Evolutionary conservation across 345 rosid genomes (phyloP), one percentile per base, ranked within the genome.

Genomic region (Isatis tinctoria): DNA sequence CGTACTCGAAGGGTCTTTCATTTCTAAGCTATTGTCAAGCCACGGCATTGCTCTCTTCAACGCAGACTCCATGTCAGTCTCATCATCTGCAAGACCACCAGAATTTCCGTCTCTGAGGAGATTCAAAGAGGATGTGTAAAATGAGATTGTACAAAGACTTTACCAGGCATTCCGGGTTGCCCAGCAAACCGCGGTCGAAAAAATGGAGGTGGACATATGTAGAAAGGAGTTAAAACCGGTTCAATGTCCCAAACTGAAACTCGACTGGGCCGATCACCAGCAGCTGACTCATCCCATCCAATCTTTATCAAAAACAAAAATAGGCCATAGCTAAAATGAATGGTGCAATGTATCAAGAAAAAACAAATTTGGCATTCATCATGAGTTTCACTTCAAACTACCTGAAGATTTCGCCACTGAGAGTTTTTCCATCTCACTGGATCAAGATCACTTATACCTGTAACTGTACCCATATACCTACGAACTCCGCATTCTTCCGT

Each of bases 361-460:
- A 47, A 12, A 13, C 10, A 57, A 13, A 12, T 16, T 27, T 36
- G n/a, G 53, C 52, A 36, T 74, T 20, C 20, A 64, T 63, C 60
- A 54, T 45, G 51, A 43, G 49, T 45, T 61, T 52, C 26, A 17
- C 44, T 62, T 52, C 58, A 53, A 67, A 60, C 30, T 85, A 94
- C 98, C 99, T 95, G 99, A 79, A 95, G 92, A 83, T 87, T 95
- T 64, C 97, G 94, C 99, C 98, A 92, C 69, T 92, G 98, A 44
- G 99, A 95, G 75, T 67, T 82, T 81, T 92, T 95, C 99, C 97
- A 95, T 68, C 99, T 77, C 69, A 90, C 85, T 7, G 91, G 79
- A 81, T 95, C 98, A 74, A 95, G 80, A 75, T 95, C 99, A 58
- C 90, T 89, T 60, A 90, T 85, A 69, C 89, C 95, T 2, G 97